Evolutionary conservation across 2,329 filamentous ascomycete species (phyloP).

Genomic region (Ceratocystis harringtonii): DNA sequence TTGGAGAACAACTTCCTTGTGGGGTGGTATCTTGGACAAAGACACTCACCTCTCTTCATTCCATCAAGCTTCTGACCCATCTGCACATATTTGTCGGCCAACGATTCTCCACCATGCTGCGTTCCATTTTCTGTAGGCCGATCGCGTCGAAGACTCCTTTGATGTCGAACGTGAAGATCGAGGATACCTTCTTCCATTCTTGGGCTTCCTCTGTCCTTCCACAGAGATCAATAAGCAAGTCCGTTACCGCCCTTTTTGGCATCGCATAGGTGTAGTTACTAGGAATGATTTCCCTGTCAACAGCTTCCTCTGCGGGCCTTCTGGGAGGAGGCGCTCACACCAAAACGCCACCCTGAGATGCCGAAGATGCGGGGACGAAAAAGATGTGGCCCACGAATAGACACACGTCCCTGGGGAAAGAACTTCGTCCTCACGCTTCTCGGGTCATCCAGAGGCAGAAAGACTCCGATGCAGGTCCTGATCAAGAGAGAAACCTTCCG

Average conservation of each 20-base stretch:
- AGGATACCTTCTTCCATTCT: background rate
- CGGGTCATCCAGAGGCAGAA: too few relatives aligned
- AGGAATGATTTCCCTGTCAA: background rate
- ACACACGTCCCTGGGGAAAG: too few relatives aligned
- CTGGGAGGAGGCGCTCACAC: conserved; percentile 17
- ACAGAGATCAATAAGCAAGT: background rate
- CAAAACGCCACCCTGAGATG: background rate
- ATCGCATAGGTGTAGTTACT: background rate
- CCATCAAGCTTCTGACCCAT: background rate
- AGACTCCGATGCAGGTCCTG: too few relatives aligned
- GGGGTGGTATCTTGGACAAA: too few relatives aligned
- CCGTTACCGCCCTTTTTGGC: background rate
- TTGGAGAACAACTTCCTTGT: too few relatives aligned
- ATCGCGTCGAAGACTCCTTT: background rate
- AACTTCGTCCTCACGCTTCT: too few relatives aligned
- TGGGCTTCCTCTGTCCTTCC: background rate
- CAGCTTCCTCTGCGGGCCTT: background rate
- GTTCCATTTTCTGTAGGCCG: background rate
- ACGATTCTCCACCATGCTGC: background rate
- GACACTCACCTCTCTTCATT: background rate
- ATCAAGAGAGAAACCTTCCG: too few relatives aligned
- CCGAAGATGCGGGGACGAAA: too few relatives aligned
- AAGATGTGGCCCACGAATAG: too few relatives aligned
- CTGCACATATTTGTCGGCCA: background rate
- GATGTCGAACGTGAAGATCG: background rate